Evolutionary conservation across 2,329 filamentous ascomycete genomes (phyloP).

Genomic region (Fusarium temperatum): DNA sequence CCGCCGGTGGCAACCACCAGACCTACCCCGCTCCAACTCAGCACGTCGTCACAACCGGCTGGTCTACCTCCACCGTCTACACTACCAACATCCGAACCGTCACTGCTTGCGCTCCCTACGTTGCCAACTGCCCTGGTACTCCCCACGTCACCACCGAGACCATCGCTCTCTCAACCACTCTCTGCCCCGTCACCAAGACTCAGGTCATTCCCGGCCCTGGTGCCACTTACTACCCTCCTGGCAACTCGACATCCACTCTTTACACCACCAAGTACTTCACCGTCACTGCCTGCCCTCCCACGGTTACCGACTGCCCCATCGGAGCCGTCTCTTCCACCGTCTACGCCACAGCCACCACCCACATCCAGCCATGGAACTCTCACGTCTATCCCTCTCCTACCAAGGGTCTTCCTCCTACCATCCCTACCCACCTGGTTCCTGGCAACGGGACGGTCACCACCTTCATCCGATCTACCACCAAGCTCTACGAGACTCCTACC

Average conservation of each 20-base stretch:
- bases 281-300: constrained; percentile 13
- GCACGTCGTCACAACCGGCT: background rate
- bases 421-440: background rate
- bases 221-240: background rate
- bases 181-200: constrained; percentile 31
- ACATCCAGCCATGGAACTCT: constrained; percentile 9
- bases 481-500: constrained; percentile 15
- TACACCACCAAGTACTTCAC: constrained; percentile 34
- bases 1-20: background rate
- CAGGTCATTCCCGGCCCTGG: constrained; percentile 7
- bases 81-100: constrained; percentile 32
- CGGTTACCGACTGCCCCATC: constrained; percentile 14
- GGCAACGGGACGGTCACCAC: constrained; percentile 11
- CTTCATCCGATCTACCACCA: constrained; percentile 8
- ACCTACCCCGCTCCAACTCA: background rate
- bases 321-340: constrained; percentile 10
- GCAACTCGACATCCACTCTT: constrained; percentile 22
- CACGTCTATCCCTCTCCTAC: background rate
- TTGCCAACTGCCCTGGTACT: constrained; percentile 3
- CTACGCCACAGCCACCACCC: constrained; percentile 25
- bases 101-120: constrained; percentile 19
- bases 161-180: constrained; percentile 8
- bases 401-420: background rate
- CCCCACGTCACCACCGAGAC: constrained; percentile 16
- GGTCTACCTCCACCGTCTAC: constrained; percentile 26